phyloP scores from a whole-genome alignment of 192 early-diverging fungal species.

The Cetraspora pellucida region DNA sequence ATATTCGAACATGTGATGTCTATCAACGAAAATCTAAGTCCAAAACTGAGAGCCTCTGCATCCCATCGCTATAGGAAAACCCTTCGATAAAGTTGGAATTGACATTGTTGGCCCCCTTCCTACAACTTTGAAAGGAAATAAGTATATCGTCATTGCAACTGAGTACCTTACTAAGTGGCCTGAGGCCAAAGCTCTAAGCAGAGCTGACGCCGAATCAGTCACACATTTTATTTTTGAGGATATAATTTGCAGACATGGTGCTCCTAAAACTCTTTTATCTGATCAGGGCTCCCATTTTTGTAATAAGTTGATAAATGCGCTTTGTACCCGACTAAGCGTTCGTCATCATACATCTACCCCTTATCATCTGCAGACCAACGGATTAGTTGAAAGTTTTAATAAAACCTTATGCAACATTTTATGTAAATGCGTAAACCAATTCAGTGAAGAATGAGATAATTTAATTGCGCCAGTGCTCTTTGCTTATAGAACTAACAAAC shows the following conservation, averaged over 20 bases:
- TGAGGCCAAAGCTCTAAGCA: not conserved
- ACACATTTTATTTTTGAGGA: conserved; percentile 20
- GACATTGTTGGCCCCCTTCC: conserved; percentile 30
- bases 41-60: not conserved
- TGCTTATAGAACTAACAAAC: too few relatives aligned
- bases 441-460: too few relatives aligned
- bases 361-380: conserved; percentile 8
- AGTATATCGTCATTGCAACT: conserved; percentile 34
- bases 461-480: too few relatives aligned
- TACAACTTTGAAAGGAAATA: conserved; percentile 13
- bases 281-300: conserved; percentile 33
- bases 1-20: too few relatives aligned
- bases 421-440: not conserved
- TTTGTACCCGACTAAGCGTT: not conserved
- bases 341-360: not conserved
- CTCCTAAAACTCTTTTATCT: conserved; percentile 21
- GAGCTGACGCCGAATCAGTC: not conserved
- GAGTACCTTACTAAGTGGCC: conserved; percentile 35
- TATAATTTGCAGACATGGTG: conserved; percentile 21
- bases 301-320: not conserved
- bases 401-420: not conserved
- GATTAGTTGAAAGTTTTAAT: conserved; percentile 1
- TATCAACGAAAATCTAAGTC: too few relatives aligned
- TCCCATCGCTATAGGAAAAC: not conserved
- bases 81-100: conserved; percentile 30